Evolutionary conservation across 495 filamentous ascomycete species (phyloP), one percentile per base, ranked within the genome.

Genomic region (Oleoguttula mirabilis): DNA sequence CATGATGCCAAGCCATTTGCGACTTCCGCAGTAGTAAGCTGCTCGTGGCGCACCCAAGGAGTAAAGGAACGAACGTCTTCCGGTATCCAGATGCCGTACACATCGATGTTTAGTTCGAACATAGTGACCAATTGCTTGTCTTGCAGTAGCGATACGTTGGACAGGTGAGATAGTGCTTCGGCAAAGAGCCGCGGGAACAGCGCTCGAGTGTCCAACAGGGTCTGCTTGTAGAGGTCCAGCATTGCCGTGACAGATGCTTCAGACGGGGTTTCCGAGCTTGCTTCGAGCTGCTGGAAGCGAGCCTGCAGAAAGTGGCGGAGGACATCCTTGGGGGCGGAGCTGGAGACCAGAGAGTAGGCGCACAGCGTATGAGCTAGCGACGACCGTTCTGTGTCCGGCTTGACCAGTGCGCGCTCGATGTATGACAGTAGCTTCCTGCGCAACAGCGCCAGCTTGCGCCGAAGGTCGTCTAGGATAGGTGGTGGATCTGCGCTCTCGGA

Each of bases 11-110:
- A 71, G 37, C 75, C 70, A 36, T 77, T 71, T 21, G 72, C 67
- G 0, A 78, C 78, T 43, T 85, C 73, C 14, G 64, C 48, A 19
- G 71, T 71, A 19, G 76, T 72, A 21, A 93, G 58, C 48, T 92
- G 84, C 42, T 88, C 86, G 48, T 92, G 73, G 22, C 85, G 77
- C 35, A 94, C 82, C 66, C 85, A 94, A 0, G 90, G 92, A 0
- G 78, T 92, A 60, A 92, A 96, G 37, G 80, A 82, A 22, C 71
- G 72, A 22, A 95, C 80, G 37, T 93, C 85, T 10, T 85, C 76
- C 4, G 82, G 72, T 27, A 92, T 77, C 84, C 84, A 95, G 28
- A 73, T 69, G 39, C 76, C 77, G 49, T 88, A 76, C 24, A 90
- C 58, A 52, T 92, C 87, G n/a, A 98, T 62, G 25, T 82, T 72